Evolutionary conservation across 2,329 filamentous ascomycete species (phyloP).

Genomic region (Parascedosporium putredinis): DNA sequence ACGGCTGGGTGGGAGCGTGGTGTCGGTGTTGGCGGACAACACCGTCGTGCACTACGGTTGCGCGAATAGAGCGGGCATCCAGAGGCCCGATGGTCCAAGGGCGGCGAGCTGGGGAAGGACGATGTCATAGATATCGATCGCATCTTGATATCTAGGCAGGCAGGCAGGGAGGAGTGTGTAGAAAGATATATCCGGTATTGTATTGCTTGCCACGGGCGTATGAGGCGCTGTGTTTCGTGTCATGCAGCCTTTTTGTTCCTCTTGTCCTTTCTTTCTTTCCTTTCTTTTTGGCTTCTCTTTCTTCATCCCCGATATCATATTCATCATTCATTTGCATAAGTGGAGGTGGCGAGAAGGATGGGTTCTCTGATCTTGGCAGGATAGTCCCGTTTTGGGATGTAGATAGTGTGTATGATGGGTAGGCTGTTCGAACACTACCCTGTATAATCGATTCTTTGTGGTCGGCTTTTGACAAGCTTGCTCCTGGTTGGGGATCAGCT

Average conservation of each 20-base stretch:
- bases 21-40: slow-evolving; percentile 80
- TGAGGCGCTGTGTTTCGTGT: no score
- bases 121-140: slow-evolving; percentile 19
- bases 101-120: slow-evolving; percentile 25
- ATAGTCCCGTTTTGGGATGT: background rate
- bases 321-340: slow-evolving; percentile 17
- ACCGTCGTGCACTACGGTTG: slow-evolving; percentile 76
- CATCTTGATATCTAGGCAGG: slow-evolving; percentile 10
- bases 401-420: background rate
- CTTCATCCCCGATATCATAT: slow-evolving; percentile 5
- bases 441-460: background rate
- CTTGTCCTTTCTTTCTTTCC: no score
- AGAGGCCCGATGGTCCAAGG: slow-evolving; percentile 22
- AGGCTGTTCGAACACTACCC: background rate
- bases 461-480: background rate
- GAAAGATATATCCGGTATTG: slow-evolving; percentile 9
- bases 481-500: background rate
- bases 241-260: no score
- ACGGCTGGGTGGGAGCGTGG: slow-evolving; percentile 79
- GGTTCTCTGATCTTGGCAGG: background rate
- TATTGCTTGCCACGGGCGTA: no score
- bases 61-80: slow-evolving; percentile 39
- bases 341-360: slow-evolving; percentile 12
- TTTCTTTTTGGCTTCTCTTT: no score
- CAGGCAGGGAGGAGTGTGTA: no score